Base-by-base conservation (phyloP, 140 eudicot species). In the Oenanthe javanica region DNA sequence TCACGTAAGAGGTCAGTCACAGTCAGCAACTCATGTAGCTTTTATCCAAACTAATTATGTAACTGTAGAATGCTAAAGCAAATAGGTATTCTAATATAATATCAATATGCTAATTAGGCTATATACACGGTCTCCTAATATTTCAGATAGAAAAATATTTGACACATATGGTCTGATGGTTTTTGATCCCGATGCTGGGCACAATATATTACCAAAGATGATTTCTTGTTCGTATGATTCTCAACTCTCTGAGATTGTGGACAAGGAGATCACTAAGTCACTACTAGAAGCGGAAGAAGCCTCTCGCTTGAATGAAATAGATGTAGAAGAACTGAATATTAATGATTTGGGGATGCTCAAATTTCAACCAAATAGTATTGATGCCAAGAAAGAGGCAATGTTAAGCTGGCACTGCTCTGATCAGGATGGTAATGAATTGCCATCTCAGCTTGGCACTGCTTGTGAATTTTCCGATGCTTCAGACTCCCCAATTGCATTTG, bases 311-410 rank as follows among this genome's bases (percentile, higher is more conserved):
- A 52, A 57, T 59, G 89, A 66, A 77, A 87, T 86, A 78, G 87
- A 84, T 79, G 95, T 85, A 61, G 90, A 84, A 81, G 90, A 89
- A 42, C 78, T 66, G 50, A 72, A 81, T 48, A 23, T 54, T 49
- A 46, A 66, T 38, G 54, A 74, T 51, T 46, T 43, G 31, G 72
- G 4, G 52, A 42, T 15, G 42, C 69, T 61, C 72, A 63, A 19
- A 54, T 69, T 51, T 81, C 85, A 72, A 75, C 75, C 66, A 51
- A 86, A 83, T 8, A 59, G 50, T 79, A 78, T 89, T 46, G 89
- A 88, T 74, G 87, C 89, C 75, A 95, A 86, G 84, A 95, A 95
- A 83, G 91, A 92, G 38, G 93, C 87, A 54, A 90, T 95, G 90
- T 75, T 95, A 81, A 88, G 84, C 11, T 75, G 82, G 77, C 94